Evolutionary conservation across 2,329 filamentous ascomycete genomes (phyloP).

Genomic region (Sphaerulina vaccinii): DNA sequence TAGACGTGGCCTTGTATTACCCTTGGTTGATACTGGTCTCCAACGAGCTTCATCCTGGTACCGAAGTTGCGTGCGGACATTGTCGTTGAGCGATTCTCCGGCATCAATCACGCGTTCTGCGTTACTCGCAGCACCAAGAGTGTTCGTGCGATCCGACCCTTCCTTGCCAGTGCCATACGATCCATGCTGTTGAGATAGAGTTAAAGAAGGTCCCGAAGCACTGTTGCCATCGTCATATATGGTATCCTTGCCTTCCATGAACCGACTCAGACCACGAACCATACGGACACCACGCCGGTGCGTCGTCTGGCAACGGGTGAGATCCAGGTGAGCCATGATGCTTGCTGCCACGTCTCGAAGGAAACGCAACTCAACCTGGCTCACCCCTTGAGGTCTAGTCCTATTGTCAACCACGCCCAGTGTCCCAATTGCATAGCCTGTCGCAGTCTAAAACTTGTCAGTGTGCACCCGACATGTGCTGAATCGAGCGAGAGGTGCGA

Average conservation of each 20-base stretch:
- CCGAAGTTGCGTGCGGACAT: no score
- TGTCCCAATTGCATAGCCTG: conserved; percentile 57
- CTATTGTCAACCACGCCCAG: conserved; percentile 59
- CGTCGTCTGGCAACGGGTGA: conserved; percentile 52
- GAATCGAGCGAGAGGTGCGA: no score
- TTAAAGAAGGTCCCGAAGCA: no score
- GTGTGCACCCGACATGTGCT: no score
- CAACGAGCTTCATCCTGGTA: no score
- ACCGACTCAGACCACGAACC: conserved; percentile 55
- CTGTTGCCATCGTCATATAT: conserved; percentile 24
- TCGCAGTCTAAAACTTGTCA: no score
- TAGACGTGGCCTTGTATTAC: no score
- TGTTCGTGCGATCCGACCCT: conserved; percentile 9
- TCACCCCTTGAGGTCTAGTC: conserved; percentile 50
- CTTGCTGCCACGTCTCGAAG: conserved; percentile 58
- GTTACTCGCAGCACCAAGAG: conserved; percentile 12
- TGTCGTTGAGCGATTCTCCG: no score
- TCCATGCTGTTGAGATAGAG: neutral
- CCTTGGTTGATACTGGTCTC: no score
- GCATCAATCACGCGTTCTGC: conserved; percentile 7
- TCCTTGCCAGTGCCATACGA: neutral
- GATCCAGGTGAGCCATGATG: conserved; percentile 61
- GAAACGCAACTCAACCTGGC: conserved; percentile 50
- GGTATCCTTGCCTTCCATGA: conserved; percentile 34
- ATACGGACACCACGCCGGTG: conserved; percentile 54